These are phyloP conservation scores for Fomitopsis palustris DNA, from an alignment of 1,284 basidiomycete genomes.

Conservation along the genomic window DNA sequence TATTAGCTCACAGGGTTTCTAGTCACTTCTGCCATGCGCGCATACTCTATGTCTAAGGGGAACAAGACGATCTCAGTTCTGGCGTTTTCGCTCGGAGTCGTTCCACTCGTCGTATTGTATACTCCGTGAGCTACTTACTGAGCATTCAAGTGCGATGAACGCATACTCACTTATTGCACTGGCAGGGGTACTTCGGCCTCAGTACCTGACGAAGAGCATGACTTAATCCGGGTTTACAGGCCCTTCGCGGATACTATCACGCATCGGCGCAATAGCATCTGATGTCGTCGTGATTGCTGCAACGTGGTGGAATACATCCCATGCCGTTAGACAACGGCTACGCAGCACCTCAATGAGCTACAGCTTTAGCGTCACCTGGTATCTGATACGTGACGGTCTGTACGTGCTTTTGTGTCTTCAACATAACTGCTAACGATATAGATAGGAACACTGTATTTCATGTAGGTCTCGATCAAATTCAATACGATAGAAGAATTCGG, in stretches of 20 bases:
- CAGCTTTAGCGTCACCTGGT: not conserved
- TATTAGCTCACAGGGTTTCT: not conserved
- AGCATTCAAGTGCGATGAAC: not conserved
- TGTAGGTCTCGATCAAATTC: not conserved
- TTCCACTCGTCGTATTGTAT: too few species aligned
- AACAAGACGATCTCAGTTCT: not conserved
- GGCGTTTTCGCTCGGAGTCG: not conserved
- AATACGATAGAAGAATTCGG: not conserved
- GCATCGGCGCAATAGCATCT: not conserved
- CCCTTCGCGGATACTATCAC: not conserved
- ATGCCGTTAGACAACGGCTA: not conserved
- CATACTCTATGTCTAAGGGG: not conserved
- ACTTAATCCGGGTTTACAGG: not conserved
- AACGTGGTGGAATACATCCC: not conserved
- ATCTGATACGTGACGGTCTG: not conserved
- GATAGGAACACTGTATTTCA: not conserved
- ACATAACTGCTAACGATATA: not conserved
- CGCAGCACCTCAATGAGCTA: not conserved
- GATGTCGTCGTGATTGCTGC: not conserved
- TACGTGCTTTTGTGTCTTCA: not conserved
- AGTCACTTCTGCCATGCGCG: not conserved
- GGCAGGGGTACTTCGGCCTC: not conserved
- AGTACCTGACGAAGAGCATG: not conserved
- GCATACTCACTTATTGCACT: not conserved
- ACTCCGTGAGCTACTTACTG: not conserved